These are phyloP conservation scores for Debaryomycetaceae sp. DNA, from an alignment of 1,139 yeast genomes.

Conservation along the genomic window DNA sequence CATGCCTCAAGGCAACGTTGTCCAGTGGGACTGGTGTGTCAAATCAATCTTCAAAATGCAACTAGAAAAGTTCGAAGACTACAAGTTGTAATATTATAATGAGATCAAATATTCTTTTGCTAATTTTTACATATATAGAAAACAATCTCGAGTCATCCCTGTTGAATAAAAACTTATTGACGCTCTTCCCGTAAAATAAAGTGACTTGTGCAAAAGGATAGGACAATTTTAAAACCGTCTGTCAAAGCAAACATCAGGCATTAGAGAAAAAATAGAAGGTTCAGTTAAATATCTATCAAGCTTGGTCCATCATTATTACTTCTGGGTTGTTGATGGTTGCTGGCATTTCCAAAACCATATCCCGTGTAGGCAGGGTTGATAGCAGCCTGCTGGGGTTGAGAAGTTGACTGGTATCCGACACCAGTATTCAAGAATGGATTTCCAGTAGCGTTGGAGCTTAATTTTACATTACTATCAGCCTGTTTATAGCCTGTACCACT, in stretches of 20 bases:
- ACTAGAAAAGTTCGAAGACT: conserved; percentile 24
- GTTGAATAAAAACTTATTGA: neutral
- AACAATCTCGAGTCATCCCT: neutral
- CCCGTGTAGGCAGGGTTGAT: conserved; percentile 64
- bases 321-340: conserved; percentile 26
- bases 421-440: conserved; percentile 79
- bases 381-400: conserved; percentile 22
- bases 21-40: conserved; percentile 73
- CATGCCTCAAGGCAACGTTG: conserved; percentile 27
- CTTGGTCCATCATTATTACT: conserved; percentile 40
- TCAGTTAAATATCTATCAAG: conserved; percentile 40
- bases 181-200: neutral
- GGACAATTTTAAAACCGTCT: neutral
- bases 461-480: conserved; percentile 33
- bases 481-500: conserved; percentile 81
- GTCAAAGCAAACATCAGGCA: neutral
- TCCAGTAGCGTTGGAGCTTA: conserved; percentile 45
- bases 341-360: conserved; percentile 85
- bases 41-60: conserved; percentile 52
- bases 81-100: conserved; percentile 10
- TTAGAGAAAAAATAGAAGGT: neutral
- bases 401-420: conserved; percentile 67
- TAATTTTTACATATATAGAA: neutral
- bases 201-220: neutral
- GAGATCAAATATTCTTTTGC: neutral